Evolutionary conservation across 495 filamentous ascomycete genomes (phyloP).

Genomic region (Hypoxylon crocopeplum): DNA sequence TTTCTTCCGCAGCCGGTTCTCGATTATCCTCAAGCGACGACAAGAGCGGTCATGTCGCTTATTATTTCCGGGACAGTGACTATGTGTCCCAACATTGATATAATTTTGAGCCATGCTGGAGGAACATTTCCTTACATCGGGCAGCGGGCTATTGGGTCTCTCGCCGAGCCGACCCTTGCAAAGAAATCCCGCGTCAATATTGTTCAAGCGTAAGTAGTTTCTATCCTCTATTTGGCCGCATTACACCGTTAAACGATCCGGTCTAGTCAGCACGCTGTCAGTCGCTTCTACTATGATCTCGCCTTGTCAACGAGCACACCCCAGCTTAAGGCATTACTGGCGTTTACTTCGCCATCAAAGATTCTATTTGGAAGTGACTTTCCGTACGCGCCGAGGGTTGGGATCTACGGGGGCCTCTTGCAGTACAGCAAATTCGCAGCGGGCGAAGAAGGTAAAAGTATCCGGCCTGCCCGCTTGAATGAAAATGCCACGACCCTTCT

Average conservation of each 20-base stretch:
- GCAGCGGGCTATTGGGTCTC: not conserved
- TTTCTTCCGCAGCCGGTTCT: not conserved
- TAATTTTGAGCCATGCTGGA: not conserved
- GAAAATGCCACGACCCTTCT: not conserved
- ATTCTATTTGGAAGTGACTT: not conserved
- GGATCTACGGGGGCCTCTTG: not conserved
- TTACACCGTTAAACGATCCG: no score
- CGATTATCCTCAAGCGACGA: not conserved
- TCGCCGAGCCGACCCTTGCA: not conserved
- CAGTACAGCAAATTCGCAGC: not conserved
- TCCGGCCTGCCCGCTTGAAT: not conserved
- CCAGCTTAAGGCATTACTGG: not conserved
- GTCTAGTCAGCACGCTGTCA: not conserved
- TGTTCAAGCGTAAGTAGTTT: not conserved
- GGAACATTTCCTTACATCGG: not conserved
- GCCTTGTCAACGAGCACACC: not conserved
- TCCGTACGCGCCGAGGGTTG: not conserved
- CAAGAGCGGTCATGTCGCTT: not conserved
- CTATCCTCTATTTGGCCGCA: no score
- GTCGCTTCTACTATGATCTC: not conserved
- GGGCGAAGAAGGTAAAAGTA: not conserved
- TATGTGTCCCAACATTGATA: not conserved
- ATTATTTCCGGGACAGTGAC: not conserved
- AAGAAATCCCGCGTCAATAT: not conserved
- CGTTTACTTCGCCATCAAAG: not conserved